Base-by-base conservation (phyloP, 2,329 filamentous ascomycete species). In the Dactylellina cionopaga region DNA sequence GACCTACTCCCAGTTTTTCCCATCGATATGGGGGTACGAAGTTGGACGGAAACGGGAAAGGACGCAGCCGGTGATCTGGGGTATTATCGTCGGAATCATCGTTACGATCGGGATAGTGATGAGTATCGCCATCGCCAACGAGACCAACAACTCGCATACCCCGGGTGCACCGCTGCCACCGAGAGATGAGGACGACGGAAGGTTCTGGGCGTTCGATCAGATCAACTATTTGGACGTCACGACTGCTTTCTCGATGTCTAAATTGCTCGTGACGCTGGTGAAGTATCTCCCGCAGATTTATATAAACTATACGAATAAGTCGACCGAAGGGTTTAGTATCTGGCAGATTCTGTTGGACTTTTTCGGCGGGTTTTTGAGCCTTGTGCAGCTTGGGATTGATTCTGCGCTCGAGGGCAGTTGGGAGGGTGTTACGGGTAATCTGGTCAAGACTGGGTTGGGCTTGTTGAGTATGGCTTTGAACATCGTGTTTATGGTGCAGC, bases 201-300 rank as follows among this genome's bases (percentile, higher is more conserved):
- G 76, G 76, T 64, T 65, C 62, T 37, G 29, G 31, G 17, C 10
- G 15, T 47, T 74, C 72, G 86, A 86, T 82, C 88, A 29, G 87
- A 89, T 78, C 5, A 63, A 68, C 22, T 74, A 74, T 27, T 29
- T 74, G n/a, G 69, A 74, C 43, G 55, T 74, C 22, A 74, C 69
- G 4, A 68, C 69, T 5, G 86, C 90, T 10, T 82, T 96, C 29
- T 92, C 91, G 41, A 96, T 96, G 79, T 89, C 96, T 79, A 99
- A 99, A 82, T 84, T 99, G 31, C 80, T 93, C 60, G 87, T 96
- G 75, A 96, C 94, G 0, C 82, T 97, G 24, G 86, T 96, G 81
- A 99, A 99, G 82, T 98, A 97, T 81, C 88, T 92, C 47, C 95
- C 95, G 3, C 92, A 96, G 83, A 87, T 91, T 35, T 84, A 90